phyloP scores from a whole-genome alignment of 495 filamentous ascomycete species.

The Rostrohypoxylon terebratum region DNA sequence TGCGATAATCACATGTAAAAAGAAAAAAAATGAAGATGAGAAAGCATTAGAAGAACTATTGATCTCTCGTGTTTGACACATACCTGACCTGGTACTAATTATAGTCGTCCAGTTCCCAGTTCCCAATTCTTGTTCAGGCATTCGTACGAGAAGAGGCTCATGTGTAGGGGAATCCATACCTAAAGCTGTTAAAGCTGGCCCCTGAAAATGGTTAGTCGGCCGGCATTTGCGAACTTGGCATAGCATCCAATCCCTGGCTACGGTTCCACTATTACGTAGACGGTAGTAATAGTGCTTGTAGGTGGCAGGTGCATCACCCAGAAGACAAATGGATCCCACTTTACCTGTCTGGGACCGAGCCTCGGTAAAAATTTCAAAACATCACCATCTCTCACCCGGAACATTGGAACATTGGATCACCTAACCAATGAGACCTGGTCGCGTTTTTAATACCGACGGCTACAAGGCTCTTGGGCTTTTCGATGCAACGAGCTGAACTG shows the following conservation, averaged over 20 bases:
- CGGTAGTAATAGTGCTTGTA: no score
- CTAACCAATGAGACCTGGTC: constrained; percentile 11
- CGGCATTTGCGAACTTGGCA: constrained; percentile 10
- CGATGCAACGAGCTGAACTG: background rate
- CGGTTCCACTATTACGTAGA: constrained; percentile 6
- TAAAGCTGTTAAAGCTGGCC: background rate
- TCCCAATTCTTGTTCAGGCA: background rate
- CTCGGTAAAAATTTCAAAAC: constrained; percentile 44
- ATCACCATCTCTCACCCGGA: background rate
- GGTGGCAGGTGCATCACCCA: no score
- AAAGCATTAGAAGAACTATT: background rate
- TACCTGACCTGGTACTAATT: background rate
- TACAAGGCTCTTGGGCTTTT: background rate
- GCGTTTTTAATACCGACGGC: constrained; percentile 12
- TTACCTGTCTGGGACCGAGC: constrained; percentile 29
- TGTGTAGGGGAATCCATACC: background rate
- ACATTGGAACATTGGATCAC: constrained; percentile 13
- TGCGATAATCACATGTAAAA: background rate
- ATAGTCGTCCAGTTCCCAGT: background rate
- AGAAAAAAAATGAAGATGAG: background rate
- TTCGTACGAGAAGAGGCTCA: constrained; percentile 7
- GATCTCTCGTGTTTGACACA: background rate
- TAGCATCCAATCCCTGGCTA: background rate
- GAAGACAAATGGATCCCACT: no score
- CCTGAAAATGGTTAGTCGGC: background rate